Conservation (phyloP, 2,329 filamentous ascomycete genomes). For the Pseudocercospora eumusae region DNA sequence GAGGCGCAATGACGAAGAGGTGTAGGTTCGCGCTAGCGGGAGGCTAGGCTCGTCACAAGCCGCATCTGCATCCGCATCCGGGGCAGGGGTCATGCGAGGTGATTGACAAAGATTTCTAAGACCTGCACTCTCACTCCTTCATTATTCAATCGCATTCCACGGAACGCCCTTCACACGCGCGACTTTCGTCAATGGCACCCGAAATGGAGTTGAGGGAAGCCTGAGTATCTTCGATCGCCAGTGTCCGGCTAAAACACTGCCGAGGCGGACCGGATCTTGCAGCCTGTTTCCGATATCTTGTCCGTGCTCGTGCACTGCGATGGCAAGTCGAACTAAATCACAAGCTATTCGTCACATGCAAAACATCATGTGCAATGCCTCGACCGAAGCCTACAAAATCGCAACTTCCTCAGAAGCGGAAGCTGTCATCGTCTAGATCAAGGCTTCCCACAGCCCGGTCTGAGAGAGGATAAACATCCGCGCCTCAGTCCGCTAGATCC, state of each 20-base stretch:
- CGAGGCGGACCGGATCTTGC: background rate
- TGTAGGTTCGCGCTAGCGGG: background rate
- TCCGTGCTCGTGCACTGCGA: background rate
- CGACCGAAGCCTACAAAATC: no score
- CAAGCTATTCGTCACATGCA: no score
- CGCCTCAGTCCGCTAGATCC: no score
- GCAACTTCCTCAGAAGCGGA: no score
- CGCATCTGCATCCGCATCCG: background rate
- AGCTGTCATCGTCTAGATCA: no score
- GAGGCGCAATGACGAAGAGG: background rate
- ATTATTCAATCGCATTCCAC: background rate
- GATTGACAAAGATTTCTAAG: background rate
- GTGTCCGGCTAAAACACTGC: background rate
- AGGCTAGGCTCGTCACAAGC: conserved; percentile 16
- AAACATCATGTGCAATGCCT: no score
- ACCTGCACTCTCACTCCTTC: background rate
- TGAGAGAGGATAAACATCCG: no score
- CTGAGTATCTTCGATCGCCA: background rate
- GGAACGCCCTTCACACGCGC: background rate
- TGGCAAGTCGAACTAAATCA: background rate
- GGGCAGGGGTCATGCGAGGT: background rate
- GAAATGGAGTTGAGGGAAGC: background rate
- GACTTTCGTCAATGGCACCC: background rate
- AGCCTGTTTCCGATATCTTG: background rate
- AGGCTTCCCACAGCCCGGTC: no score